Evolutionary conservation across 768 basidiomycete genomes (phyloP).

Genomic region (Porpolomopsis calyptriformis): DNA sequence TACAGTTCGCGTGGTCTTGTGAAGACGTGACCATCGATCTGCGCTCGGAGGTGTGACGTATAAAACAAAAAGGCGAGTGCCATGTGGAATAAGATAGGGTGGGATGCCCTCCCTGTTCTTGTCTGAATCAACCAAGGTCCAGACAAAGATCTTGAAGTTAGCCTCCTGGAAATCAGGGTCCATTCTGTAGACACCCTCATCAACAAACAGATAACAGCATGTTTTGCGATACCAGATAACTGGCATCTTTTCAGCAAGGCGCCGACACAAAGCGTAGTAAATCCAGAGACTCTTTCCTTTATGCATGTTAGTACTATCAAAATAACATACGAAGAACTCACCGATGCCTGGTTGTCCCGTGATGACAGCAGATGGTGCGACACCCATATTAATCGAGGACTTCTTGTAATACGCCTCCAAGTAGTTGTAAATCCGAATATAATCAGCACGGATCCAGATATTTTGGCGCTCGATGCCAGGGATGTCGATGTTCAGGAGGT

Average conservation of each 20-base stretch:
- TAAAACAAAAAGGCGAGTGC: constrained; percentile 12
- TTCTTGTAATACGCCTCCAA: constrained; percentile 4
- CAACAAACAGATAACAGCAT: constrained; percentile 12
- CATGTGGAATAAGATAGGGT: constrained; percentile 8
- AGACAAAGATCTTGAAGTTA: background rate
- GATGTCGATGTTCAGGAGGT: constrained; percentile 7
- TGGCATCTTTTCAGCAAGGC: constrained; percentile 13
- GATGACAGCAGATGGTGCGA: constrained; percentile 7
- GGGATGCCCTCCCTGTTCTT: constrained; percentile 8
- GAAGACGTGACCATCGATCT: constrained; percentile 8
- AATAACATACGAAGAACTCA: constrained; percentile 5
- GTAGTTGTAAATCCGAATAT: constrained; percentile 10
- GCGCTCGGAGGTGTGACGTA: constrained; percentile 9
- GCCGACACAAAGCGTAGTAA: constrained; percentile 11
- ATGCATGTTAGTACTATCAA: constrained; percentile 2
- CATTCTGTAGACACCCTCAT: constrained; percentile 13
- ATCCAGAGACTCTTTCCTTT: constrained; percentile 13
- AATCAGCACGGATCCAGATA: constrained; percentile 11
- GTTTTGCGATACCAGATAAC: constrained; percentile 10
- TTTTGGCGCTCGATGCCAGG: background rate
- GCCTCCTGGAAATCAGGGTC: constrained; percentile 5
- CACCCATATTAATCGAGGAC: background rate
- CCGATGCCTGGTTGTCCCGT: constrained; percentile 12
- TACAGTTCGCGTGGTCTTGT: constrained; percentile 7
- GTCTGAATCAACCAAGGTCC: constrained; percentile 13